Percentiles rank a stretch among this genome's conserved stretches.
phyloP scores from a whole-genome alignment of 129 eudicot genomes.

The Flaveria robusta region DNA sequence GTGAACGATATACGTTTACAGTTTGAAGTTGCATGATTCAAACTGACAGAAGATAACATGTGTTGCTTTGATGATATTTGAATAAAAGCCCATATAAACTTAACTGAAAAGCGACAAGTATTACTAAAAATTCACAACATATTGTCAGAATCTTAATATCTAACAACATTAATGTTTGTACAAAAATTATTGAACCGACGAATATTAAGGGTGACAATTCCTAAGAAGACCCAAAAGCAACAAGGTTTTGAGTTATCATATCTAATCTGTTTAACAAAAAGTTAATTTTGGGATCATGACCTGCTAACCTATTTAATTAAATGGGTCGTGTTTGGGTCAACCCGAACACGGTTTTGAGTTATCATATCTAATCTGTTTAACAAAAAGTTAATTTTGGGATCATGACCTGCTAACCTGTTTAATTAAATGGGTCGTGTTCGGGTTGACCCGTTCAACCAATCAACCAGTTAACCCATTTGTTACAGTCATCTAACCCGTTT shows the following conservation, averaged over 20 bases:
- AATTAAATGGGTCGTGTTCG: not conserved
- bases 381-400: no score
- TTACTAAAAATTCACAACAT: not conserved
- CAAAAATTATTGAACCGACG: not conserved
- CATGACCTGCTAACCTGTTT: not conserved
- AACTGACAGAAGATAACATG: not conserved
- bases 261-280: not conserved
- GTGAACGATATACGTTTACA: no score
- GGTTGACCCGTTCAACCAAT: not conserved
- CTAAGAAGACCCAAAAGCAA: no score
- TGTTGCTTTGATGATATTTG: slow-evolving; percentile 1
- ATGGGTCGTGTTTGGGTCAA: no score
- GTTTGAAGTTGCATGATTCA: not conserved
- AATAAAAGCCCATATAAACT: not conserved
- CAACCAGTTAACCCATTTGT: not conserved
- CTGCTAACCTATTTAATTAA: not conserved
- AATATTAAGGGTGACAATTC: no score
- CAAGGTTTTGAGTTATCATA: not conserved
- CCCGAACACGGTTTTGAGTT: no score
- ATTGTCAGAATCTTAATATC: not conserved
- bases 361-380: no score
- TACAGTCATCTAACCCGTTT: no score
- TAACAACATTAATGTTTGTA: not conserved
- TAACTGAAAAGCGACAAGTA: not conserved
- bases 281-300: no score